Conservation (phyloP, 345 rosid species). For the Diplotaxis tenuifolia region DNA sequence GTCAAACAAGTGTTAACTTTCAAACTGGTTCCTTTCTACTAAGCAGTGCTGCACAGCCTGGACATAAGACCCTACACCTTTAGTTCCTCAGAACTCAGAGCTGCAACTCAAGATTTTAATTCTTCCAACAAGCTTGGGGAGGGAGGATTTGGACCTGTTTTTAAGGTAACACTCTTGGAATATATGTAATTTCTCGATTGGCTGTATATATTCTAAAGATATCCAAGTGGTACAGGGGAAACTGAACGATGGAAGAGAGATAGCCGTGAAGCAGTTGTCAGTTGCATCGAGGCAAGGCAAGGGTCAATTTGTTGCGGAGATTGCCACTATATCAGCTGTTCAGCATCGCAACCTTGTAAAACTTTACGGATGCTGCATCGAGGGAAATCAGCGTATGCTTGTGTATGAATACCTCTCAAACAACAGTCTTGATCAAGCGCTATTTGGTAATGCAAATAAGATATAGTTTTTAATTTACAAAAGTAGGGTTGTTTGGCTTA, state of each 20-base stretch:
- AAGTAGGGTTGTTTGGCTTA: neutral
- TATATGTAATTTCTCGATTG: slow-evolving; percentile 1
- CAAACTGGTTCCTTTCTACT: neutral
- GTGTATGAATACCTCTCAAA: slow-evolving; percentile 70
- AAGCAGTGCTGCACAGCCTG: slow-evolving; percentile 52
- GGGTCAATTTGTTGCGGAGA: slow-evolving; percentile 66
- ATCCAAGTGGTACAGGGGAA: slow-evolving; percentile 35
- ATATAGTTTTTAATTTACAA: neutral
- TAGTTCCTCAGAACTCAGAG: slow-evolving; percentile 53
- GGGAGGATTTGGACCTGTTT: slow-evolving; percentile 86
- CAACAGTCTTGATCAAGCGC: slow-evolving; percentile 72
- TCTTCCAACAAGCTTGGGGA: slow-evolving; percentile 71
- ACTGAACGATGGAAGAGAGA: slow-evolving; percentile 54
- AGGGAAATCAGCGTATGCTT: slow-evolving; percentile 56
- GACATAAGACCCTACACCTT: slow-evolving; percentile 60
- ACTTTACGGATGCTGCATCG: slow-evolving; percentile 66
- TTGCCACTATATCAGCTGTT: slow-evolving; percentile 70
- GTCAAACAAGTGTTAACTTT: slow-evolving; percentile 9
- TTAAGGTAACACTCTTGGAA: slow-evolving; percentile 42
- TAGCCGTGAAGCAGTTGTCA: slow-evolving; percentile 74
- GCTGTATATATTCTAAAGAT: slow-evolving; percentile 3
- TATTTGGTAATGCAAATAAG: slow-evolving; percentile 46
- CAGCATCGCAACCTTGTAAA: slow-evolving; percentile 76
- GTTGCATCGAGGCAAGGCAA: slow-evolving; percentile 67
- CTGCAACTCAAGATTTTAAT: slow-evolving; percentile 65